Evolutionary conservation across 2,329 filamentous ascomycete genomes (phyloP).

Genomic region (Penicillium sp.): DNA sequence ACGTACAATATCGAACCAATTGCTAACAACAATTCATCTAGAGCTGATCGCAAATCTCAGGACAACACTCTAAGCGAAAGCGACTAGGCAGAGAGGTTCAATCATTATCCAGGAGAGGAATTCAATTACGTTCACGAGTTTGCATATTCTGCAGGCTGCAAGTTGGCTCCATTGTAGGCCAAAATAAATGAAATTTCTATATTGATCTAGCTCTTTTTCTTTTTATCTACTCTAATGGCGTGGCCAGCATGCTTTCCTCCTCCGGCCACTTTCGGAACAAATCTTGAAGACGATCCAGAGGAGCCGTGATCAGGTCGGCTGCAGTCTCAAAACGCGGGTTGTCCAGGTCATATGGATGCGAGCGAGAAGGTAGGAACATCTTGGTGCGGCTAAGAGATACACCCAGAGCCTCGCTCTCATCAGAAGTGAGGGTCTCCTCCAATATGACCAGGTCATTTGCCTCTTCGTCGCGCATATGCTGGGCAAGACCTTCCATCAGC

Average conservation of each 20-base stretch:
- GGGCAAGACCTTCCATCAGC: conserved; percentile 46
- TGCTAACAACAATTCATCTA: neutral
- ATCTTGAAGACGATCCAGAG: conserved; percentile 57
- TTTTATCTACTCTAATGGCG: conserved; percentile 7
- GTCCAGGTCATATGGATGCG: conserved; percentile 53
- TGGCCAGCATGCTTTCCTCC: conserved; percentile 9
- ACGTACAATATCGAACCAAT: neutral
- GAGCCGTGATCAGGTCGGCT: conserved; percentile 55
- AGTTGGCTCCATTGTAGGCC: neutral
- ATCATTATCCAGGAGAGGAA: neutral
- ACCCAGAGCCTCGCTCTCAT: conserved; percentile 42
- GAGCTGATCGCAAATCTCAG: conserved; percentile 19
- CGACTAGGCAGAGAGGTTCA: neutral
- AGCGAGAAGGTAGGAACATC: conserved; percentile 53
- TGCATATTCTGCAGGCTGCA: neutral
- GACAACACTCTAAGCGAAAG: neutral
- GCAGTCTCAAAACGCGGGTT: conserved; percentile 58
- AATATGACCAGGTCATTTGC: conserved; percentile 50
- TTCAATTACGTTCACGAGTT: neutral
- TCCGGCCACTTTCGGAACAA: conserved; percentile 57
- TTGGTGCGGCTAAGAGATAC: conserved; percentile 54
- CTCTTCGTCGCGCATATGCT: conserved; percentile 56
- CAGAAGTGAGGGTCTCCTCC: conserved; percentile 43
- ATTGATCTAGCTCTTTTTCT: neutral
- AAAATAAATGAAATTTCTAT: neutral